Base-by-base conservation (phyloP, 257 asterid species). In the Vinca minor region DNA sequence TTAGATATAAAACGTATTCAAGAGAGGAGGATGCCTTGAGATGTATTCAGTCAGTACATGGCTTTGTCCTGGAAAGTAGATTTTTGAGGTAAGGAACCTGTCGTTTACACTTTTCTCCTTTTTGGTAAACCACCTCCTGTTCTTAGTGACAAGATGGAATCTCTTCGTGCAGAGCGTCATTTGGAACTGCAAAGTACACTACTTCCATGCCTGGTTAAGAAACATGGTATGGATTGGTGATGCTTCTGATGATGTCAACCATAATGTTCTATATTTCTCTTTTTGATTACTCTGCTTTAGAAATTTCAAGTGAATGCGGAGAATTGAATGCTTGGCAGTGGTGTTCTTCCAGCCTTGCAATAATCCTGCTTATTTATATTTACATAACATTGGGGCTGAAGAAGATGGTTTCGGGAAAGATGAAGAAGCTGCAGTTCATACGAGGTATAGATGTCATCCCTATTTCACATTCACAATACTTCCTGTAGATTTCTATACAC, bases 121-220 rank as follows among this genome's bases (percentile, higher is more conserved):
- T 28, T 71, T 53, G 26, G 36, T 25, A 44, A 56, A 34, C 20
- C 35, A 46, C 60, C 35, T 63, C 66, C 39, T 59, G 31, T 26
- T 32, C 46, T 64, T 64, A 48, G 45, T 60, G 32, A 59, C 66
- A 42, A 62, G 15, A 59, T 53, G 49, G 29, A 56, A 38, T 52
- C 34, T 59, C 6, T 36, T 72, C 68, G 47, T 74, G 83, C 91
- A 92, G 98, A 79, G 98, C 98, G 69, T 92, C 96, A 20, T 92
- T 92, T 77, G 98, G 98, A 78, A 92, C 98, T 74, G 96, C 98
- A 71, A 91, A 91, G 74, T 91, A 91, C n/a, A n/a, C n/a, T n/a
- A n/a, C 71, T 91, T 96, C 73, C 96, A 88, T 81, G 91, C 96
- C 59, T 92, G 98, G 98, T 83, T 92, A 84, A 87, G 82, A 79